Evolutionary conservation across 1,284 basidiomycete species (phyloP).

Genomic region (Farysia itapuensis): DNA sequence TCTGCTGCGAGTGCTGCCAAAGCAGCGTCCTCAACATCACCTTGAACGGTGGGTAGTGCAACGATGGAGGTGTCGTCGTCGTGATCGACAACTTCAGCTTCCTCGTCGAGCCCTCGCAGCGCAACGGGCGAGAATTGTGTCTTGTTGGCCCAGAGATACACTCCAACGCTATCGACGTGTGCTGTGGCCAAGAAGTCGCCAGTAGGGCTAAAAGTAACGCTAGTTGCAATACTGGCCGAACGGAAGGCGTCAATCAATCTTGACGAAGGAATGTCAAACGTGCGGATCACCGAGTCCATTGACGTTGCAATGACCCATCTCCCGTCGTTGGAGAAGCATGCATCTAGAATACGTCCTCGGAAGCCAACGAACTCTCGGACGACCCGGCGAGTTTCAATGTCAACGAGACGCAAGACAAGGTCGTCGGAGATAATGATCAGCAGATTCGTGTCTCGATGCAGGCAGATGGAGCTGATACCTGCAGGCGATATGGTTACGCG

Average conservation of each 20-base stretch:
- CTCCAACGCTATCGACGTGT: slow-evolving; percentile 89
- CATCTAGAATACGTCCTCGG: slow-evolving; percentile 49
- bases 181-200: slow-evolving; percentile 94
- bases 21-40: slow-evolving; percentile 63
- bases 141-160: slow-evolving; percentile 95
- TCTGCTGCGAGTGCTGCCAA: slow-evolving; percentile 65
- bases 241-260: slow-evolving; percentile 88
- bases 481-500: slow-evolving; percentile 70
- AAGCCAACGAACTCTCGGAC: slow-evolving; percentile 75
- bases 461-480: slow-evolving; percentile 70
- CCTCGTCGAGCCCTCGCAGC: slow-evolving; percentile 76
- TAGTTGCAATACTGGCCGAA: slow-evolving; percentile 85
- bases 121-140: slow-evolving; percentile 87
- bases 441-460: slow-evolving; percentile 85
- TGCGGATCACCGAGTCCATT: slow-evolving; percentile 86
- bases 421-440: slow-evolving; percentile 84
- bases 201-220: slow-evolving; percentile 87
- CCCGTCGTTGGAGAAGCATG: slow-evolving; percentile 81
- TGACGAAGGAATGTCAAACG: slow-evolving; percentile 93
- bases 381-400: slow-evolving; percentile 83
- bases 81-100: slow-evolving; percentile 66
- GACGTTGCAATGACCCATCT: slow-evolving; percentile 88
- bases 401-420: slow-evolving; percentile 77
- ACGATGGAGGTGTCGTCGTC: slow-evolving; percentile 9
- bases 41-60: slow-evolving; percentile 35